Evolutionary conservation across 116 monocot species (phyloP), one percentile per base, ranked within the genome.

Genomic region (Dioscorea cayenensis): DNA sequence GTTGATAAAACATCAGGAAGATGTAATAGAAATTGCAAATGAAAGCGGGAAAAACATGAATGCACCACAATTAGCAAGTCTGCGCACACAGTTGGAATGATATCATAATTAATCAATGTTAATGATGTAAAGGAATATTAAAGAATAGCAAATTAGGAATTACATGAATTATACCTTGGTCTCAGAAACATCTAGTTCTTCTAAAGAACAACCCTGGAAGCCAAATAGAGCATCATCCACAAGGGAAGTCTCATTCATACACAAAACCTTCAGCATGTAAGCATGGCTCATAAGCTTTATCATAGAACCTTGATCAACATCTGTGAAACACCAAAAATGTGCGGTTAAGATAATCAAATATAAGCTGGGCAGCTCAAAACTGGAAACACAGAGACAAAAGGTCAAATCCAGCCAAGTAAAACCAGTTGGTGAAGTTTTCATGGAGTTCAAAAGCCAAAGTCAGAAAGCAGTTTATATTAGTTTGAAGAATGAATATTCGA

Each of bases 151-250:
- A 43, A 43, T 43, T 43, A 43, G 43, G 5, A 43, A 43, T 43
- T 43, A 43, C 8, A 9, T 43, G 1, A 43, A 72, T 16, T 63
- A 66, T 84, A 92, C 89, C 89, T 77, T 76, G 67, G 92, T 92
- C 49, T 84, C 86, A 72, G 92, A 92, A 73, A 92, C 71, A 74
- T 92, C 77, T 78, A 92, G 76, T 18, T 48, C 76, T 81, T 86
- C 84, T 62, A 92, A 75, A 27, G 65, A 78, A 63, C 76, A 76
- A 35, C 86, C 84, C 21, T 23, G 75, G 60, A 86, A 86, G 49
- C 68, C 75, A 66, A 18, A 80, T 20, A 92, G 73, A 71, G 80
- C 73, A 80, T 79, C 89, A 81, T 86, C 84, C 36, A 43, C 60
- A 67, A 89, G 76, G 29, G 25, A 67, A 38, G 92, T 89, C 21